Evolutionary conservation across 2,329 filamentous ascomycete genomes (phyloP).

Genomic region (Xylariales sp.): DNA sequence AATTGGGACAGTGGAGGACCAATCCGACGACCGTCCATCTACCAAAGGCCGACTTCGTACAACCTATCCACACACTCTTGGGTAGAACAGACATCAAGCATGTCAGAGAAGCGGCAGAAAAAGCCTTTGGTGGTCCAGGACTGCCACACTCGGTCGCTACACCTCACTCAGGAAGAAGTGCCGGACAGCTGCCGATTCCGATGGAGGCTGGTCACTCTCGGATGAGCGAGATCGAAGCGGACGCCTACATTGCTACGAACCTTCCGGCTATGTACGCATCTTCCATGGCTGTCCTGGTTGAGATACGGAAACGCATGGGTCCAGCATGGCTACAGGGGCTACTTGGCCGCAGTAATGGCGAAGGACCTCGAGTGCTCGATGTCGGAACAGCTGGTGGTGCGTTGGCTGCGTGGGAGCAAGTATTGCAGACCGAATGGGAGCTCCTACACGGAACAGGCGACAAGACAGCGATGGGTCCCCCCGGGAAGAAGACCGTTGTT

Average conservation of each 20-base stretch:
- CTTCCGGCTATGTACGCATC: conserved; percentile 69
- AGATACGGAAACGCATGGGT: conserved; percentile 70
- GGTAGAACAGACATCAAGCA: conserved; percentile 67
- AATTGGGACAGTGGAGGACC: conserved; percentile 69
- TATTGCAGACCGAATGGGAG: conserved; percentile 78
- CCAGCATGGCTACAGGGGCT: conserved; percentile 64
- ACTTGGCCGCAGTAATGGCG: conserved; percentile 50
- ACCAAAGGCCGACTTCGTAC: conserved; percentile 63
- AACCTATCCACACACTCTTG: conserved; percentile 66
- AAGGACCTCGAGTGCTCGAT: conserved; percentile 64
- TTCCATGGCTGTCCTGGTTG: conserved; percentile 62
- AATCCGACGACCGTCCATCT: conserved; percentile 70
- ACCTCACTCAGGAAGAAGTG: conserved; percentile 48
- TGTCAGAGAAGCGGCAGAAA: conserved; percentile 65
- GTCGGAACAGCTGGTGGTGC: conserved; percentile 70
- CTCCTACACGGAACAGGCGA: conserved; percentile 51
- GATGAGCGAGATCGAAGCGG: conserved; percentile 72
- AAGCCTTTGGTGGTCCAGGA: conserved; percentile 68
- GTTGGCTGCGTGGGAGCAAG: conserved; percentile 69
- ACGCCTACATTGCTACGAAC: conserved; percentile 65
- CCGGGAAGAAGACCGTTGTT: conserved; percentile 75
- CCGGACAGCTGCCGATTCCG: conserved; percentile 59
- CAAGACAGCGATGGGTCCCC: conserved; percentile 38
- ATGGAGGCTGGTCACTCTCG: conserved; percentile 58
- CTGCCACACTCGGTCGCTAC: conserved; percentile 75